Evolutionary conservation across 306 rosid species (phyloP), one percentile per base, ranked within the genome.

Genomic region (Dryas alaskensis): DNA sequence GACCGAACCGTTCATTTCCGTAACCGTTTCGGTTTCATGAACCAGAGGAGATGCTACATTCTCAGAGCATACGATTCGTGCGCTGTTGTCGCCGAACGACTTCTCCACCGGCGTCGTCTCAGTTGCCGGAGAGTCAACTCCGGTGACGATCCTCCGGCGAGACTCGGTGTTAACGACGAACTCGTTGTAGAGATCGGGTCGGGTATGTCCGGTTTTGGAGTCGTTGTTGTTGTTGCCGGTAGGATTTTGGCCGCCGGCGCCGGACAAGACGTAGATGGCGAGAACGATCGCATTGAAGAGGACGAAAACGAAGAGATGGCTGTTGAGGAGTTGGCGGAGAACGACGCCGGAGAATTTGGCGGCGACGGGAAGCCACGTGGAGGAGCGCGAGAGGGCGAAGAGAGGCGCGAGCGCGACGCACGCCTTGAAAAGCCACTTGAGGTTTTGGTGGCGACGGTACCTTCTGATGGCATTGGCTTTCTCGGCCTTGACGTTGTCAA

Each of bases 261-360:
- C 50, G 84, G 92, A 84, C 49, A 84, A 76, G 10, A 66, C 45
- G 69, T 78, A 93, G 65, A 91, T 74, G 55, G 70, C 53, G 76
- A 85, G 48, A 22, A 93, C 68, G 11, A 91, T 73, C n/a, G 73
- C 70, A 52, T 86, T 77, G 25, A 80, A 71, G 54, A 91, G 69
- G 5, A 83, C 8, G 53, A 89, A 89, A 3, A 80, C 88, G 42
- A 52, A 86, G 82, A 89, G 63, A 10, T 85, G 73, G 78, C 81
- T 73, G 37, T 67, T 67, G 62, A 73, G 13, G 1, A 76, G 16
- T 16, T 59, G 3, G 19, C 76, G 19, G 75, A 58, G 60, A 10
- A 67, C 5, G 43, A 13, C 52, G 4, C 14, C 27, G 79, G 74
- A 1, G 0, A 73, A 8, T 13, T 76, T 45, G 14, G 65, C 47